A percentile compares a stretch with the other conserved stretches of the same genome.
Evolutionary conservation across 805 yeast genomes (phyloP).

Genomic region (Isabelozyma heimii): DNA sequence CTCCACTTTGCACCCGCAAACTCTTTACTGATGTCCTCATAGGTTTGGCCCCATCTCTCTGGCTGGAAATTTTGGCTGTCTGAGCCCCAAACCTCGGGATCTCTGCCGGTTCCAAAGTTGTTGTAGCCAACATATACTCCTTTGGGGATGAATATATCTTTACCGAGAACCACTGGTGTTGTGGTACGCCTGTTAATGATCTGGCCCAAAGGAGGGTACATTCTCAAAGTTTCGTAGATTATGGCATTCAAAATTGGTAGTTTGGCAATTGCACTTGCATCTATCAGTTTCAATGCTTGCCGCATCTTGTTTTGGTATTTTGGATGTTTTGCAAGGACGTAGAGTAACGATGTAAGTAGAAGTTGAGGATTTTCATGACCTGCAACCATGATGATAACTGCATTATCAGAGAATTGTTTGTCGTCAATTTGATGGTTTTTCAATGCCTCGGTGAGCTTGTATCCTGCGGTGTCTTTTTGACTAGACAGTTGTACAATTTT

Average conservation of each 20-base stretch:
- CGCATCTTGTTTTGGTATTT: conserved; percentile 27
- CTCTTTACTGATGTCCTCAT: conserved; percentile 32
- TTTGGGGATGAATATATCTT: conserved; percentile 43
- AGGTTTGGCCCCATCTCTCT: conserved; percentile 48
- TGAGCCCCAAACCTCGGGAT: conserved; percentile 41
- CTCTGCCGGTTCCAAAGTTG: conserved; percentile 51
- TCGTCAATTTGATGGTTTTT: conserved; percentile 34
- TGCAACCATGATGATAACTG: conserved; percentile 54
- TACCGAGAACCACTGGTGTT: conserved; percentile 35
- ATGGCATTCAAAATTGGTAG: conserved; percentile 31
- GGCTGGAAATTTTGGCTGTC: conserved; percentile 46
- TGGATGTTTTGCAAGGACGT: conserved; percentile 43
- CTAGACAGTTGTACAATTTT: conserved; percentile 24
- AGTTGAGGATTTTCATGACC: conserved; percentile 66
- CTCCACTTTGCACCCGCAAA: conserved; percentile 45
- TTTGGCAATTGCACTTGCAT: conserved; percentile 6
- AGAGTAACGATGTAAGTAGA: conserved; percentile 45
- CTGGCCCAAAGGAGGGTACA: conserved; percentile 56
- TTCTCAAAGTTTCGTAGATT: conserved; percentile 46
- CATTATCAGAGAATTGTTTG: conserved; percentile 52
- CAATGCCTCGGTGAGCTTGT: conserved; percentile 39
- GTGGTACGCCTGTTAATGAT: conserved; percentile 51
- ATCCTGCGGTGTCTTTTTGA: conserved; percentile 26
- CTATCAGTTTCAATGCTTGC: neutral
- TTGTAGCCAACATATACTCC: conserved; percentile 56